Evolutionary conservation across 805 yeast genomes (phyloP).

Genomic region (Tetrapisispora iriomotensis): DNA sequence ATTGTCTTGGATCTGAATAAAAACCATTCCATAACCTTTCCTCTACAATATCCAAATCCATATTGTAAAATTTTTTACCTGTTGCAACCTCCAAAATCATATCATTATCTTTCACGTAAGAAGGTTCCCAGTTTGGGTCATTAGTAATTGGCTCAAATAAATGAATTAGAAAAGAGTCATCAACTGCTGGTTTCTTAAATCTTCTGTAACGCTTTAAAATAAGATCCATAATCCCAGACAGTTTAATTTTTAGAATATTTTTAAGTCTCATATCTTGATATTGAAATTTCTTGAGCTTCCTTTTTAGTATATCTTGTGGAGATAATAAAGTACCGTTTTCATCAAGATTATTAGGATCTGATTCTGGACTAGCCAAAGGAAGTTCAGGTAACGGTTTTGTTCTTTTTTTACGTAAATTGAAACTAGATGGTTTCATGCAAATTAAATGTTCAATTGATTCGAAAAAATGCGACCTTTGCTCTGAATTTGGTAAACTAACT

Average conservation of each 20-base stretch:
- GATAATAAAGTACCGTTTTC: slow-evolving; percentile 26
- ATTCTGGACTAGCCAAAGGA: slow-evolving; percentile 27
- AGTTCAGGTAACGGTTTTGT: slow-evolving; percentile 32
- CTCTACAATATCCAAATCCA: slow-evolving; percentile 89
- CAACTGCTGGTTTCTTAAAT: slow-evolving; percentile 84
- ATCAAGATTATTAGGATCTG: slow-evolving; percentile 10
- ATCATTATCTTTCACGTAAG: slow-evolving; percentile 47
- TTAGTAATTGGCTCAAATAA: slow-evolving; percentile 54
- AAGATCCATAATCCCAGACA: slow-evolving; percentile 81
- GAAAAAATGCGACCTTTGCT: slow-evolving; percentile 52
- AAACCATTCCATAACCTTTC: slow-evolving; percentile 96
- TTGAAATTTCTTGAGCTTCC: slow-evolving; percentile 36
- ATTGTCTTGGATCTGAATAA: slow-evolving; percentile 88
- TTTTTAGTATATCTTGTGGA: slow-evolving; percentile 29
- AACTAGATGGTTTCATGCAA: slow-evolving; percentile 58
- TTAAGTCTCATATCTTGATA: slow-evolving; percentile 73
- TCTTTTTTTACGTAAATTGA: slow-evolving; percentile 49
- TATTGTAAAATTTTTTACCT: slow-evolving; percentile 65
- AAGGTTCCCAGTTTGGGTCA: slow-evolving; percentile 31
- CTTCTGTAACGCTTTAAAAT: slow-evolving; percentile 81
- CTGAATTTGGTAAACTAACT: slow-evolving; percentile 38
- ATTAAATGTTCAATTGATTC: slow-evolving; percentile 43
- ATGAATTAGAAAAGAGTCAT: slow-evolving; percentile 62
- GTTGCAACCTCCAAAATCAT: slow-evolving; percentile 76
- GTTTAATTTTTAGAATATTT: slow-evolving; percentile 73